Base-by-base conservation (phyloP, 2,329 filamentous ascomycete species). In the Diplodia corticola region DNA sequence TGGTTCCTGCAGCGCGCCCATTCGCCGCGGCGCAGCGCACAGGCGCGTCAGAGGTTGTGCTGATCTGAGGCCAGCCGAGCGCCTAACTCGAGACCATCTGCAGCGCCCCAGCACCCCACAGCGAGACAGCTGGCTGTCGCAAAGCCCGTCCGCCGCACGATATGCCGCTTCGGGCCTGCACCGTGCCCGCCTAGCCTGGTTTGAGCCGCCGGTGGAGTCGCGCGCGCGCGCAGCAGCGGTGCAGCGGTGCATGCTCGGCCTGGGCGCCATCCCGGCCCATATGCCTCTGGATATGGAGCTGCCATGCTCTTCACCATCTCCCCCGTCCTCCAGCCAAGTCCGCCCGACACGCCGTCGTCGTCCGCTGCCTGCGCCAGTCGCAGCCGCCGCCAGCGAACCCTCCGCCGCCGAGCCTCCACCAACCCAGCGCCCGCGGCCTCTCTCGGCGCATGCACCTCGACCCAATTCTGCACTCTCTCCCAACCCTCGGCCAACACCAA, bases 71-170 rank as follows among this genome's bases (percentile, higher is more conserved):
- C 60, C 46, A 63, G 48, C 60, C 60, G 46, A 63, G 33, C 46
- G 60, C 60, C 37, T 44, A 44, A 44, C 37, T 30, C 24, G 20
- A 40, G 33, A 37, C 46, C 46, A 63, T 40, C 54, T 59, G 59
- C 59, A 57, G 49, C 63, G 35, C 50, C 60, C 60, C 49, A 50
- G 46, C 50, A 54, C 61, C 63, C 51, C 63, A 55, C 63, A 64
- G 57, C 57, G 46, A 63, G 60, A 63, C 60, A 63, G 46, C 60
- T 51, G 60, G 60, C 60, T 63, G 60, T 63, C 60, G 60, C 60
- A 63, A 40, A 37, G 46, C 46, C 26, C 46, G 48, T 20, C 40
- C 40, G 61, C 61, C 61, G 61, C 61, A 64, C 61, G 35, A 64
- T 30, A 48, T 64, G 49, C 63, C 63, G 63, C 51, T 65, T 54